Conservation (phyloP, 306 rosid species). For the Acacia melanoxylon region DNA sequence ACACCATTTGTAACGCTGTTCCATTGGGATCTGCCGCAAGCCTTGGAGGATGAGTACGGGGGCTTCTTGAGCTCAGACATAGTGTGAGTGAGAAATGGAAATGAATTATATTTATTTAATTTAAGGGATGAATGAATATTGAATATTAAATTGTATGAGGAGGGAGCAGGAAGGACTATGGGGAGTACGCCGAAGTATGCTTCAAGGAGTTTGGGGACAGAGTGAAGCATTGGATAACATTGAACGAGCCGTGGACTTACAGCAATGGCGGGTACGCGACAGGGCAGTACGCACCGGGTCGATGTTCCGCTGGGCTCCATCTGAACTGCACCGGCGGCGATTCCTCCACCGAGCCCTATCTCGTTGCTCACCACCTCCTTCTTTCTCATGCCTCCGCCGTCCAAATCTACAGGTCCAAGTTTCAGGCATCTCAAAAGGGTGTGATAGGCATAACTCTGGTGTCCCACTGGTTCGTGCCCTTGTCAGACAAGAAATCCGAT, state of each 20-base stretch:
- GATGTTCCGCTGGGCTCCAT: slow-evolving; percentile 50
- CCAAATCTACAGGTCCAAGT: slow-evolving; percentile 41
- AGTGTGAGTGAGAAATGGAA: slow-evolving; percentile 41
- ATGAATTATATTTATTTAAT: too few species aligned
- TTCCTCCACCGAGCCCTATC: slow-evolving; percentile 59
- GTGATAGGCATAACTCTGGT: slow-evolving; percentile 53
- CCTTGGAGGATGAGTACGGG: slow-evolving; percentile 59
- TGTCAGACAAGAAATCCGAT: slow-evolving; percentile 28
- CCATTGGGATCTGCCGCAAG: slow-evolving; percentile 78
- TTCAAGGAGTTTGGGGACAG: slow-evolving; percentile 57
- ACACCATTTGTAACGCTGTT: slow-evolving; percentile 60
- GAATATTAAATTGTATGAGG: too few species aligned
- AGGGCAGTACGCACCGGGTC: slow-evolving; percentile 37
- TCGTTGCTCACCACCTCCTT: slow-evolving; percentile 52
- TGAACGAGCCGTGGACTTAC: slow-evolving; percentile 52
- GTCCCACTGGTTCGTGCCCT: slow-evolving; percentile 50
- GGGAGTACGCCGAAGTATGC: slow-evolving; percentile 58
- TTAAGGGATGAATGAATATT: too few species aligned
- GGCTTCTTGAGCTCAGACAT: slow-evolving; percentile 55
- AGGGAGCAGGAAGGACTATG: slow-evolving; percentile 42
- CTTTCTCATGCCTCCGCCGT: slow-evolving; percentile 71
- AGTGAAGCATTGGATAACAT: slow-evolving; percentile 66
- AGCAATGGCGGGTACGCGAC: slow-evolving; percentile 29
- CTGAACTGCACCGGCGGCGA: slow-evolving; percentile 50
- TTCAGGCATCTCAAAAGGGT: slow-evolving; percentile 65